Conservation (phyloP, 2,329 filamentous ascomycete genomes). For the Penicillium verrucosum region DNA sequence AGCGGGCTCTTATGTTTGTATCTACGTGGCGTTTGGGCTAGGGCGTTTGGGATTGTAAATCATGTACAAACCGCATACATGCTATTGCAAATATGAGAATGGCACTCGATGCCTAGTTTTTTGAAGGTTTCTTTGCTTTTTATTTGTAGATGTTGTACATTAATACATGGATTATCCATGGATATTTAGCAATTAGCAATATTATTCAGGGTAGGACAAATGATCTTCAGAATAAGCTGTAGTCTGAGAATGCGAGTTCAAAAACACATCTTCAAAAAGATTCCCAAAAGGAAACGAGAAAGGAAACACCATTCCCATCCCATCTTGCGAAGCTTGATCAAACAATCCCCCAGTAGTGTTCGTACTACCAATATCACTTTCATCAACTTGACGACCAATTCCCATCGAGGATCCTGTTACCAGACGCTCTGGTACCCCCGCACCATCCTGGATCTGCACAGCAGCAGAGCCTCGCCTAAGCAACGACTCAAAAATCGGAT, state of each 20-base stretch:
- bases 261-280: constrained; percentile 14
- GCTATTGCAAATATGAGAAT: constrained; percentile 7
- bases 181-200: not conserved
- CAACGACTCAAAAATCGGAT: constrained; percentile 13
- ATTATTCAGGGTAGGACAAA: not conserved
- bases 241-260: constrained; percentile 3
- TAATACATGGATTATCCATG: no score
- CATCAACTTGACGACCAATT: not conserved
- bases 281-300: constrained; percentile 14
- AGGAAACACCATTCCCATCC: constrained; percentile 2
- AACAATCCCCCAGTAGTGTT: not conserved
- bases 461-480: not conserved
- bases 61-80: constrained; percentile 9
- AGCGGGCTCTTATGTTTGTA: not conserved
- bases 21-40: not conserved
- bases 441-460: not conserved
- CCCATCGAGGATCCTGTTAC: not conserved
- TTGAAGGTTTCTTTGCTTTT: not conserved
- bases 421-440: not conserved
- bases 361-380: not conserved
- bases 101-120: not conserved
- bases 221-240: not conserved
- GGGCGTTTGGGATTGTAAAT: constrained; percentile 6
- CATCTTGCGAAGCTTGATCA: constrained; percentile 11
- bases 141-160: not conserved